Conservation (phyloP, 176 grass and related monocot species). For the Luzula sylvatica region DNA sequence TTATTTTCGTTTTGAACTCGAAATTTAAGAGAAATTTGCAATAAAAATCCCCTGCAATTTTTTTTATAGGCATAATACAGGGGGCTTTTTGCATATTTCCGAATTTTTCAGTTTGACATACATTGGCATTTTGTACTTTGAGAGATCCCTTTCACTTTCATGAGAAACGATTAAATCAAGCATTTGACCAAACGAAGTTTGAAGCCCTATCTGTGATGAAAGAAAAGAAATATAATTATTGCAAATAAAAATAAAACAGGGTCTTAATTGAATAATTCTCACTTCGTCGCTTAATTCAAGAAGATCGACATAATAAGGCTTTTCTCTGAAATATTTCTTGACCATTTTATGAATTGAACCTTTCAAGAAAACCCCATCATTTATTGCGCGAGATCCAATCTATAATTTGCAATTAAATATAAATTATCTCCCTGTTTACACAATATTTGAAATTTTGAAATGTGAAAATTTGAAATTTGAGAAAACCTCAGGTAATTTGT, state of each 20-base stretch:
- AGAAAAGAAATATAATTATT: slow-evolving; percentile 12
- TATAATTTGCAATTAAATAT: slow-evolving; percentile 23
- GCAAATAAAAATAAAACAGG: background rate
- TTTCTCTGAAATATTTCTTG: slow-evolving; percentile 54
- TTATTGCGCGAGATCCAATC: slow-evolving; percentile 82
- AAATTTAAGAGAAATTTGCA: too few species aligned
- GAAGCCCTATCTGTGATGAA: slow-evolving; percentile 68
- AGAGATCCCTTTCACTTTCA: slow-evolving; percentile 79
- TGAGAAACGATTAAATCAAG: slow-evolving; percentile 87
- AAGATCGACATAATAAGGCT: slow-evolving; percentile 89
- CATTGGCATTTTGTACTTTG: slow-evolving; percentile 63
- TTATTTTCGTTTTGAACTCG: slow-evolving; percentile 5
- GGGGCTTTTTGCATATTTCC: too few species aligned
- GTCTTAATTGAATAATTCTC: slow-evolving; percentile 1
- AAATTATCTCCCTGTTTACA: background rate
- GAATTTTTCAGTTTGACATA: slow-evolving; percentile 28
- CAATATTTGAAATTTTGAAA: background rate
- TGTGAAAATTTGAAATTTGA: slow-evolving; percentile 7
- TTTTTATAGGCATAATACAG: too few species aligned
- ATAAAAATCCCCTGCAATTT: too few species aligned
- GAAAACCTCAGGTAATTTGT: slow-evolving; percentile 59
- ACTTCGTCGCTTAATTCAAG: slow-evolving; percentile 96
- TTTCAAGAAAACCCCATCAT: slow-evolving; percentile 82
- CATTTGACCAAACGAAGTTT: slow-evolving; percentile 93
- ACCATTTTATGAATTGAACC: slow-evolving; percentile 74